Evolutionary conservation across 2,329 filamentous ascomycete genomes (phyloP), one percentile per base, ranked within the genome.

Genomic region (Nakataea oryzae): DNA sequence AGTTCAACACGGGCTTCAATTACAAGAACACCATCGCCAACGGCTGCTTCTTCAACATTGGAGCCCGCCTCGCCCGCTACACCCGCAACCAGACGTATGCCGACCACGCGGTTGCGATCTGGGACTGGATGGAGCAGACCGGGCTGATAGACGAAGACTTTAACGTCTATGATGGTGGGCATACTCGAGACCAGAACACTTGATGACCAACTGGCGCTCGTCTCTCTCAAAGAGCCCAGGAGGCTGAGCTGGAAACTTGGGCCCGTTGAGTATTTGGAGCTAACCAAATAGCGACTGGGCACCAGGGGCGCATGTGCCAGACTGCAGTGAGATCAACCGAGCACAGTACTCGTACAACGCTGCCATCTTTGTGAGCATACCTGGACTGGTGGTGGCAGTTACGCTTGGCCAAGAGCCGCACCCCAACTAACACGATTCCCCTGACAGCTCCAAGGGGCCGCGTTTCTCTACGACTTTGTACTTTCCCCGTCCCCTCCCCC

Each of bases 1-100:
- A 82, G 1, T 86, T 87, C 66, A 91, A 93, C 70, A 80, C 78
- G 27, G 90, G 90, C 14, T 95, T 90, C 74, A 81, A 87, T 70
- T 93, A 93, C 78, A 95, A 87, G 73, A 87, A 87, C 69, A 70
- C 41, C 54, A 82, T 86, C 64, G 81, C 85, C 12, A 86, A 86
- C 66, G 84, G 81, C 55, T 81, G 81, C 66, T 85, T 86, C 71
- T 87, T 87, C 75, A 85, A 87, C 66, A 73, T 87, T 9, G 84
- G 81, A 11, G 82, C 90, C 21, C 86, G 90, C 7, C 80, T 93
- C 21, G 89, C 88, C 0, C 80, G 86, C 27, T 92, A 90, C 70
- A 90, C 87, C 0, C 76, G 76, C 26, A 89, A 91, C 67, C 68
- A 76, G 0, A 87, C 86, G 0, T 91, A 91, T 67, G 79, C 80